These are phyloP conservation scores for Coniella vitis DNA, from an alignment of 2,329 filamentous ascomycete genomes.

Conservation along the genomic window DNA sequence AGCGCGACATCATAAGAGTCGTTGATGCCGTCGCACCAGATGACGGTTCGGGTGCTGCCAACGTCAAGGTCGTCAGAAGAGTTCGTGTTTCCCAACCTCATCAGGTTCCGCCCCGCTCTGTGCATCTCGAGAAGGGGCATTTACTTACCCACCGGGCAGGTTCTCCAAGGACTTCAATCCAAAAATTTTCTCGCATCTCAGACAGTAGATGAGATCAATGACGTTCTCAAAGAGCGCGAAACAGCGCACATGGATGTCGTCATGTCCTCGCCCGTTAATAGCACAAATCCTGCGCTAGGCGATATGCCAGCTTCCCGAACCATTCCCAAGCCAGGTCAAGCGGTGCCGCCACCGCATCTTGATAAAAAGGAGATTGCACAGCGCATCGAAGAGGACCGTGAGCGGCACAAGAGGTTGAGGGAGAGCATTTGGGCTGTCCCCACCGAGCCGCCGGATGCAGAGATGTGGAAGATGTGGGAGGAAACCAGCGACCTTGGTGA, in stretches of 20 bases:
- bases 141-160: conserved; percentile 33
- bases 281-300: conserved; percentile 32
- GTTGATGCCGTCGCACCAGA: conserved; percentile 88
- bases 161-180: conserved; percentile 60
- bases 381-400: conserved; percentile 91
- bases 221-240: conserved; percentile 74
- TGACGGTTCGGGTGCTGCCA: conserved; percentile 81
- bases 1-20: conserved; percentile 83
- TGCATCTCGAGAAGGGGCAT: background rate
- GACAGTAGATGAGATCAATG: conserved; percentile 73
- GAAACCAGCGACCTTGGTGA: conserved; percentile 81
- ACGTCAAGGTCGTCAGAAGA: conserved; percentile 84
- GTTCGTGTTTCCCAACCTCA: conserved; percentile 35
- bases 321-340: conserved; percentile 27
- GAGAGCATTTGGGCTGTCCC: conserved; percentile 92
- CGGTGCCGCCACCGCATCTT: conserved; percentile 35
- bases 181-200: conserved; percentile 70
- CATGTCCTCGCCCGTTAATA: conserved; percentile 41
- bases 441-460: conserved; percentile 52
- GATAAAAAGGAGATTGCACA: conserved; percentile 92
- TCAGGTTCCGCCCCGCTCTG: background rate
- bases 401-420: conserved; percentile 83
- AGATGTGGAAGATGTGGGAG: conserved; percentile 78
- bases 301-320: conserved; percentile 36
- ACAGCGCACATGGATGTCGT: conserved; percentile 50